Evolutionary conservation across 257 asterid species (phyloP), one percentile per base, ranked within the genome.

Genomic region (Euphrasia confusa): DNA sequence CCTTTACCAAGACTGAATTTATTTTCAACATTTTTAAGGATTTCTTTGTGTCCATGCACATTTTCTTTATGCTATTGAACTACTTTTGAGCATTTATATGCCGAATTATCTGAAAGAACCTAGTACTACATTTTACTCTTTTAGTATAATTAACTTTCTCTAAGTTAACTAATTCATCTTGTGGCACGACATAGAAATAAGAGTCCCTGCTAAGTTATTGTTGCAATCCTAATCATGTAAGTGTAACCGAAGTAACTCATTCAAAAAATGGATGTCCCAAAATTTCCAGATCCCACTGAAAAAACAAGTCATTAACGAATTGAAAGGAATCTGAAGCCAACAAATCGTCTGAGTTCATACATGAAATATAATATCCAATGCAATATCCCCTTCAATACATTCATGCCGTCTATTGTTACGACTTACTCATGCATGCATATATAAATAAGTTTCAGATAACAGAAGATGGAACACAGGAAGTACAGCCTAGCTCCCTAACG

Each of bases 321-420:
- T 30, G 33, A 60, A 60, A 58, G 39, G 11, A 14, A 2, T 58
- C 63, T 15, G 17, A 21, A 27, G 60, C 60, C 17, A 28, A 37
- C 30, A 27, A 12, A 65, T 2, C 13, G 18, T 10, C 14, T 53
- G 35, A 27, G 40, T 55, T 55, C 35, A 42, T 10, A 44, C 52
- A 44, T 66, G 40, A 55, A 45, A 10, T n/a, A 57, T 30, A 12
- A 30, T 15, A 49, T 28, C 33, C 56, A 24, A 28, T 63, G 47
- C 48, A 8, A 30, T 30, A 24, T 37, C 18, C 60, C 21, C 14
- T n/a, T 58, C 28, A 33, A 1, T 33, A 17, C 48, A 58, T 58
- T 21, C 27, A 33, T 15, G 17, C 14, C 63, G 7, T 32, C 45
- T 58, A 27, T 32, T 32, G 7, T 33, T 58, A 33, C 30, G 27